Evolutionary conservation across 768 basidiomycete genomes (phyloP), one percentile per base, ranked within the genome.

Genomic region (Tylopilus felleus): DNA sequence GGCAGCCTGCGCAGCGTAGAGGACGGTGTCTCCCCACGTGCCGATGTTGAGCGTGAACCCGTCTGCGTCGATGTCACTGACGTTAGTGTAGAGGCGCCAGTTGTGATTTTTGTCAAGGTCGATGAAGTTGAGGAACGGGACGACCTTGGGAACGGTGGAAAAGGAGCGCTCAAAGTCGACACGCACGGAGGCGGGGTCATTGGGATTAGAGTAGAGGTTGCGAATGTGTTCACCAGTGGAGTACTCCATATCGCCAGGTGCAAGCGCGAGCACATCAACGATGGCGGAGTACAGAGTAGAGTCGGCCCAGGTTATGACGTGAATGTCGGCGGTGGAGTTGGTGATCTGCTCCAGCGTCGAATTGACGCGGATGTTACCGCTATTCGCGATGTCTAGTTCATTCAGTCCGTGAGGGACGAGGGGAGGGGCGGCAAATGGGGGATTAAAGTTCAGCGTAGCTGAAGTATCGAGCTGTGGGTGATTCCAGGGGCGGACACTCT

Each of bases 21-120:
- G 41, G 36, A 51, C 2, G 0, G 59, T 64, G 19, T 58, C 47
- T 3, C 23, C 48, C 59, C 51, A 56, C 1, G 56, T 61, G 12
- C 45, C 56, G 16, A 58, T 55, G 6, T 47, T 41, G 22, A 61
- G 59, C 14, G 52, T 64, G 44, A 58, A 64, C 17, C 62, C 62
- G 1, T 16, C 49, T 8, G 7, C 44, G 4, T 63, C 53, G 16
- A 64, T 49, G 17, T 51, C 33, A 4, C 46, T 61, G 14, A 59
- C 51, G n/a, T 21, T 45, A 13, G 23, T 31, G 17, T n/a, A 28
- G 19, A 58, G 42, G 17, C 42, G 41, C 50, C 50, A 51, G 41
- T 36, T 43, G 33, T 16, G 4, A 6, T 17, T 21, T 1, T 27
- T 42, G 17, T 36, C 19, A 10, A 42, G 41, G 8, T 51, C 41